A percentile compares a stretch with the other conserved stretches of the same genome.
These are phyloP conservation scores for Suillus subluteus DNA, from an alignment of 768 basidiomycete genomes.

Conservation along the genomic window DNA sequence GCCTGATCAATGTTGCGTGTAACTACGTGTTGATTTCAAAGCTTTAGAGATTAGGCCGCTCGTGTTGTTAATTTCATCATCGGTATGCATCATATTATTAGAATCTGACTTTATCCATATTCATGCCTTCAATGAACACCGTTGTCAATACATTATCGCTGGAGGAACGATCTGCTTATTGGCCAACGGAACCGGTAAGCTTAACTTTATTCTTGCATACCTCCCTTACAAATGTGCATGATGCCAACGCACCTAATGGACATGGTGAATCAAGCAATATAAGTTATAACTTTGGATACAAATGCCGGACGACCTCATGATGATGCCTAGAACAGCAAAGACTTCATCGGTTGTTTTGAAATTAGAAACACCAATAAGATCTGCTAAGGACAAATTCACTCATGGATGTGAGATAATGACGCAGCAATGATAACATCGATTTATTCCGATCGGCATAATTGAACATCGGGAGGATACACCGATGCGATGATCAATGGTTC, in stretches of 20 bases:
- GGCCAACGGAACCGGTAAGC: not conserved
- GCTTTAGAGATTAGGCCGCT: not conserved
- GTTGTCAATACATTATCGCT: not conserved
- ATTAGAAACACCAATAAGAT: not conserved
- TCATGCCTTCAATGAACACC: not conserved
- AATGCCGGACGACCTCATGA: not conserved
- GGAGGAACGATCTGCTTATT: not conserved
- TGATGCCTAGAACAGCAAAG: not conserved
- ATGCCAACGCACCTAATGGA: not conserved
- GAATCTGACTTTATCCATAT: constrained; percentile 2
- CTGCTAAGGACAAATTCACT: not conserved
- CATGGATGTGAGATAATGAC: constrained; percentile 1
- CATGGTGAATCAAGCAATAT: not conserved
- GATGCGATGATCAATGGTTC: not conserved
- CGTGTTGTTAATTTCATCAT: not conserved
- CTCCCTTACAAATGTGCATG: not conserved
- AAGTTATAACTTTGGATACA: not conserved
- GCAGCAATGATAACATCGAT: not conserved
- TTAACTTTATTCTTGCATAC: not conserved
- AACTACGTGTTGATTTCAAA: not conserved
- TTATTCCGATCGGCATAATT: not conserved
- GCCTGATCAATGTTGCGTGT: not conserved
- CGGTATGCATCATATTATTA: not conserved
- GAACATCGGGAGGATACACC: not conserved
- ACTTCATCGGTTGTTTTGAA: not conserved